phyloP scores from a whole-genome alignment of 2,329 filamentous ascomycete species.

The Colletotrichum eleusines region DNA sequence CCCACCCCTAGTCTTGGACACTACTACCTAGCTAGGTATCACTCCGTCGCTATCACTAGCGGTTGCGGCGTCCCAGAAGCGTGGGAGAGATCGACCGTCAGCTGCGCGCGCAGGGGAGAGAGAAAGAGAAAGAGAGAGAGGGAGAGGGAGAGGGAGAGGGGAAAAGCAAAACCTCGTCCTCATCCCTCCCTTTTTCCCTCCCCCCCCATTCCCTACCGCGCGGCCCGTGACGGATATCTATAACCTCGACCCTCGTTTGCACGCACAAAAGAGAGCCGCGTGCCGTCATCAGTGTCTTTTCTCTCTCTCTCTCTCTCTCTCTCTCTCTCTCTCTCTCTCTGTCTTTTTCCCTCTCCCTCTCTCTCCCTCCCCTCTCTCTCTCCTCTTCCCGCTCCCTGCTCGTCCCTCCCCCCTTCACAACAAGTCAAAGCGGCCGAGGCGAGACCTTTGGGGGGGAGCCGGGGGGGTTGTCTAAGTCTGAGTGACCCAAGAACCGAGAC shows the following conservation, averaged over 20 bases:
- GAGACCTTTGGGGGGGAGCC: conserved; percentile 1
- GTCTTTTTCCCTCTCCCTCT: conserved; percentile 15
- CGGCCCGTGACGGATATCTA: neutral
- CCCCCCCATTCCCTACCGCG: neutral
- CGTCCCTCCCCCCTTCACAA: conserved; percentile 3
- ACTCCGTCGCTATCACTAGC: conserved; percentile 21
- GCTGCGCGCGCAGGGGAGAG: conserved; percentile 32
- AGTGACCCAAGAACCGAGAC: conserved; percentile 23
- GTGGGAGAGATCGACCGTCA: conserved; percentile 28
- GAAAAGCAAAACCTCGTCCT: neutral
- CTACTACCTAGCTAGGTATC: no score
- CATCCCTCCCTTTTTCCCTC: neutral
- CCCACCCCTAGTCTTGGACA: no score
- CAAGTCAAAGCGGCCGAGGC: conserved; percentile 40
- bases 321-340: no score
- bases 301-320: no score
- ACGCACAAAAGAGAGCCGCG: neutral
- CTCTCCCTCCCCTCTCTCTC: no score
- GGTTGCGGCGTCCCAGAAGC: conserved; percentile 12
- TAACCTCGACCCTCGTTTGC: neutral
- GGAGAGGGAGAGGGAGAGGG: no score
- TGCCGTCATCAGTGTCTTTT: conserved; percentile 20
- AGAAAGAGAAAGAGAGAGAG: no score
- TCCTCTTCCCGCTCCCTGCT: conserved; percentile 17
- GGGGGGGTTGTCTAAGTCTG: conserved; percentile 33